Evolutionary conservation across 495 filamentous ascomycete genomes (phyloP).

Genomic region (Penicillium bialowiezense): DNA sequence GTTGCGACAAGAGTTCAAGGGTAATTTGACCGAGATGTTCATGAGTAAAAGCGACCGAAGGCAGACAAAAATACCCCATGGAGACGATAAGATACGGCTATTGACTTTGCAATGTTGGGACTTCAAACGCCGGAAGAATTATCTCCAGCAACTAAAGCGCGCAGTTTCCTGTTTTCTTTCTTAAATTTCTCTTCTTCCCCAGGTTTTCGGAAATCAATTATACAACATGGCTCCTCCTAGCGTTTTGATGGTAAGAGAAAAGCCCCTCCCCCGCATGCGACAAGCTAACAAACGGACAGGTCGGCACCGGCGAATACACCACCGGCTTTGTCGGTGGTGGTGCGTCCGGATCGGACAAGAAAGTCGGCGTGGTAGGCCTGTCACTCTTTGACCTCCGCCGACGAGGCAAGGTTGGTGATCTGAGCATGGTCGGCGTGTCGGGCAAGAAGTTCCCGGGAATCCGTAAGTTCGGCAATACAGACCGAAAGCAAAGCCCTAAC

Average conservation of each 20-base stretch:
- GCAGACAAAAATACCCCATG: background rate
- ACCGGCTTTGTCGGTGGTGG: conserved; percentile 82
- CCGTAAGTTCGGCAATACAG: conserved; percentile 49
- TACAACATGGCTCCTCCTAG: conserved; percentile 69
- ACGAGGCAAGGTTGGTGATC: conserved; percentile 79
- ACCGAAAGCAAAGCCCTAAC: background rate
- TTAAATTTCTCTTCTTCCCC: conserved; percentile 11
- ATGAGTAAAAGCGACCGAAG: background rate
- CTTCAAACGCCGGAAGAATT: conserved; percentile 32
- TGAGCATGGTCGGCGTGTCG: conserved; percentile 88
- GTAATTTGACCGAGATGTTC: background rate
- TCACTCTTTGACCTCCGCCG: conserved; percentile 87
- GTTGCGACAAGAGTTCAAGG: too few species aligned
- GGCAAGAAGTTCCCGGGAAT: conserved; percentile 89
- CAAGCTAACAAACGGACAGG: conserved; percentile 39
- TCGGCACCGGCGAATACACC: conserved; percentile 94
- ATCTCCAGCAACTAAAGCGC: conserved; percentile 17
- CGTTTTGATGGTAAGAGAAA: conserved; percentile 73
- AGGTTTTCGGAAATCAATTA: background rate
- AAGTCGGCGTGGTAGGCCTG: conserved; percentile 87
- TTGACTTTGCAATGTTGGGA: conserved; percentile 13
- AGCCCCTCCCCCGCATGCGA: background rate
- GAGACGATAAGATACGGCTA: conserved; percentile 28
- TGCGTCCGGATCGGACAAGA: conserved; percentile 82
- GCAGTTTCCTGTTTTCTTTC: conserved; percentile 8